phyloP scores from a whole-genome alignment of 2,329 filamentous ascomycete genomes.

The Albophoma yamanashiensis region DNA sequence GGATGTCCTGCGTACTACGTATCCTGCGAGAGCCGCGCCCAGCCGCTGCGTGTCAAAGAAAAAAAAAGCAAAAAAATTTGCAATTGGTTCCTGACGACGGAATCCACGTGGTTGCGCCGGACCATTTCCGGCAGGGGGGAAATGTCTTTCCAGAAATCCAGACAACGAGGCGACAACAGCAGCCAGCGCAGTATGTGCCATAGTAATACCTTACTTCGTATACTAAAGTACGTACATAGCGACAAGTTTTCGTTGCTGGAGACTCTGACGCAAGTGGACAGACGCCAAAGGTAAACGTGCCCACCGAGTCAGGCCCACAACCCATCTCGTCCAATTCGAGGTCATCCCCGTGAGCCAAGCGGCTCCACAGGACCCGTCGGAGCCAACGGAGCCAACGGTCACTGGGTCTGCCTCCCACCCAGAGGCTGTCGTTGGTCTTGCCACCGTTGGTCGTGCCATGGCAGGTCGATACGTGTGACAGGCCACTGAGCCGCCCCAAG shows the following conservation, averaged over 20 bases:
- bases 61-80: no score
- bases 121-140: background rate
- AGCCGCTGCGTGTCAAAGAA: no score
- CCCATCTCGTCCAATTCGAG: background rate
- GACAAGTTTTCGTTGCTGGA: background rate
- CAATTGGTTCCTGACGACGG: background rate
- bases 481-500: background rate
- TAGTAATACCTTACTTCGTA: no score
- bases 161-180: background rate
- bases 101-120: background rate
- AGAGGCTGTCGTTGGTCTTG: background rate
- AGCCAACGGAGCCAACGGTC: background rate
- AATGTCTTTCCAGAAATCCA: background rate
- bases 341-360: background rate
- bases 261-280: background rate
- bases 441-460: background rate
- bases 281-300: background rate
- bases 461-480: background rate
- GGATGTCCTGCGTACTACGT: no score
- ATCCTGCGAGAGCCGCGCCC: background rate
- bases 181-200: background rate
- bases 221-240: no score
- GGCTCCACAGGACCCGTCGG: background rate
- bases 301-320: slow-evolving; percentile 2
- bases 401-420: background rate